Conservation (phyloP, 2,329 filamentous ascomycete genomes). For the Scedosporium apiospermum region DNA sequence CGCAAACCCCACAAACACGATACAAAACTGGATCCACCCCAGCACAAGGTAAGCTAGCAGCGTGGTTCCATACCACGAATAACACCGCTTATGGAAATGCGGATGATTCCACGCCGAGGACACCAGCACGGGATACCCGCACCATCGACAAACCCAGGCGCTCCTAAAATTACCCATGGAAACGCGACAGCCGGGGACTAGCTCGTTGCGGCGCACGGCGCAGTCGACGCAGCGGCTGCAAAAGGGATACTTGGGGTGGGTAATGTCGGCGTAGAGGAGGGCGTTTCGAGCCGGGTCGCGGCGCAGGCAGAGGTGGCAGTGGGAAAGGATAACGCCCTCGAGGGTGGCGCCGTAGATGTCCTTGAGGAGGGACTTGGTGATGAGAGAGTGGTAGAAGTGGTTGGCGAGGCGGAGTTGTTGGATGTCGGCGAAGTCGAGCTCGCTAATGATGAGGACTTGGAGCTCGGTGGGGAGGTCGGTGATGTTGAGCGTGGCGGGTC, state of each 20-base stretch:
- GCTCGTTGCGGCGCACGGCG: slow-evolving; percentile 22
- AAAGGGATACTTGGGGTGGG: slow-evolving; percentile 24
- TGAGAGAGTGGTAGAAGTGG: slow-evolving; percentile 22
- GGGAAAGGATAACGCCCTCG: slow-evolving; percentile 20
- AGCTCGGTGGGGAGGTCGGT: slow-evolving; percentile 28
- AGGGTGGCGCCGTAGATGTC: slow-evolving; percentile 16
- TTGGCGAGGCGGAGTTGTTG: slow-evolving; percentile 31
- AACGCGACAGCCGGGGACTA: slow-evolving; percentile 26
- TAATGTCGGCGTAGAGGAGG: slow-evolving; percentile 22
- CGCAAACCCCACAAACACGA: slow-evolving; percentile 24
- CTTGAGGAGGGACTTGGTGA: slow-evolving; percentile 27
- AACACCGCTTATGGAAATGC: slow-evolving; percentile 31
- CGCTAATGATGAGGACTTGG: slow-evolving; percentile 28
- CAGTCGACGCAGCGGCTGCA: slow-evolving; percentile 30
- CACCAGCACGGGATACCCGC: slow-evolving; percentile 27
- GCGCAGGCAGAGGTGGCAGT: slow-evolving; percentile 30
- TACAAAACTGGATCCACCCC: slow-evolving; percentile 26
- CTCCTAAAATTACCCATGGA: slow-evolving; percentile 22
- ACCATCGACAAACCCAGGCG: slow-evolving; percentile 34
- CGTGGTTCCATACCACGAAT: slow-evolving; percentile 24
- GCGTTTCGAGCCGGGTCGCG: slow-evolving; percentile 19
- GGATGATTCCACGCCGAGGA: slow-evolving; percentile 21
- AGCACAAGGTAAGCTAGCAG: slow-evolving; percentile 27
- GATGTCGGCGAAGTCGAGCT: slow-evolving; percentile 32
- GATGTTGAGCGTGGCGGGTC: background rate